These are phyloP conservation scores for Orbilia blumenaviensis DNA, from an alignment of 2,329 filamentous ascomycete species.

Conservation along the genomic window DNA sequence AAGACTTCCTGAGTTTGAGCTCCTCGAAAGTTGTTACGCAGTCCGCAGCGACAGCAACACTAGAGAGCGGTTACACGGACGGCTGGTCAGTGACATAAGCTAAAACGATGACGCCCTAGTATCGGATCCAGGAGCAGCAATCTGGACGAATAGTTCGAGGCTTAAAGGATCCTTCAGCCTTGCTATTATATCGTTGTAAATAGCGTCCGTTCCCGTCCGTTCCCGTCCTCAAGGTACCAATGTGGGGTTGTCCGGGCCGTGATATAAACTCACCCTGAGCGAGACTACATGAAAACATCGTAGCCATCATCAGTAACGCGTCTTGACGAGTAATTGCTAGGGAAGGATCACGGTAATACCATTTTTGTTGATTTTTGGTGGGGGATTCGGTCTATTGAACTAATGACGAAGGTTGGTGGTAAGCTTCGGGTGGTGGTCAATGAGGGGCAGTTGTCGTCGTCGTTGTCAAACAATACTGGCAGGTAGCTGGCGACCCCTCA, in stretches of 20 bases:
- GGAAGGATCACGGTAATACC: slow-evolving; percentile 7
- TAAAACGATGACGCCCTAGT: neutral
- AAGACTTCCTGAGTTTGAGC: slow-evolving; percentile 80
- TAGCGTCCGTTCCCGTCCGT: neutral
- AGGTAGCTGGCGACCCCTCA: slow-evolving; percentile 16
- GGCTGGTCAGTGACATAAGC: neutral
- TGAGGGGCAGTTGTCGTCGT: slow-evolving; percentile 26
- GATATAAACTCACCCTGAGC: slow-evolving; percentile 42
- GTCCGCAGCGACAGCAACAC: slow-evolving; percentile 60
- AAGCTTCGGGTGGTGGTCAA: slow-evolving; percentile 29
- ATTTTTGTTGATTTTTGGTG: slow-evolving; percentile 28
- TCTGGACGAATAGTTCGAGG: neutral
- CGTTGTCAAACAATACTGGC: slow-evolving; percentile 30
- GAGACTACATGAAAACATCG: slow-evolving; percentile 21
- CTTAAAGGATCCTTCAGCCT: slow-evolving; percentile 3
- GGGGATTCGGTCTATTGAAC: slow-evolving; percentile 10
- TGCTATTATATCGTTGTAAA: neutral
- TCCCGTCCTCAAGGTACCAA: neutral
- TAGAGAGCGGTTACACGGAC: slow-evolving; percentile 11
- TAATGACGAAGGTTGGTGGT: slow-evolving; percentile 21
- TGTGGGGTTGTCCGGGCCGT: neutral
- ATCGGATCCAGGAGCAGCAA: neutral
- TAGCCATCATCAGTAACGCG: neutral
- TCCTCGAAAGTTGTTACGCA: slow-evolving; percentile 73
- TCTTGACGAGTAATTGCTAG: neutral